Evolutionary conservation across 306 rosid species (phyloP).

Genomic region (Myrica gale): DNA sequence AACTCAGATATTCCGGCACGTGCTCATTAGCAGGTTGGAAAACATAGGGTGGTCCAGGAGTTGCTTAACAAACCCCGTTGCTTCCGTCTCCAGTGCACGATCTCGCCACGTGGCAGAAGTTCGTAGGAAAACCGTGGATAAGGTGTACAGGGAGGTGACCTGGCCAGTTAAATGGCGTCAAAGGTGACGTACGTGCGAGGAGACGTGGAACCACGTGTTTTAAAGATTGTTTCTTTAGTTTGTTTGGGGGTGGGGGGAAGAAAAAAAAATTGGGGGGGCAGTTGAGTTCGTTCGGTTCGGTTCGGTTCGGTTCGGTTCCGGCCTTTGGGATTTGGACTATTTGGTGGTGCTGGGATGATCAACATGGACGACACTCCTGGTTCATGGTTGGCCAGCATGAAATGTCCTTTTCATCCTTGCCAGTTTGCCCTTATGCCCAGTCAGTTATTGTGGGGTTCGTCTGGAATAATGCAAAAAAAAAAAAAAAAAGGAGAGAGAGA

Average conservation of each 20-base stretch:
- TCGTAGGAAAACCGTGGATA: background rate
- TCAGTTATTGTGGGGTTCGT: background rate
- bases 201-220: background rate
- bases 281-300: too few relatives aligned
- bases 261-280: too few relatives aligned
- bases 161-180: background rate
- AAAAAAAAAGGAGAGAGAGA: background rate
- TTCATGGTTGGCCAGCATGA: background rate
- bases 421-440: background rate
- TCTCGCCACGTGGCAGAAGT: constrained; percentile 8
- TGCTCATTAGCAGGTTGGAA: too few relatives aligned
- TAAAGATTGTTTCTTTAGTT: too few relatives aligned
- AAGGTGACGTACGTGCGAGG: background rate
- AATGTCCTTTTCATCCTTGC: constrained; percentile 28
- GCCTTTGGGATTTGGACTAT: too few relatives aligned
- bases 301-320: too few relatives aligned
- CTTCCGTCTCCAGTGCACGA: background rate
- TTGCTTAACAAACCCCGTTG: background rate
- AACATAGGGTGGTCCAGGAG: background rate
- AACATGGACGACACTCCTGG: constrained; percentile 10
- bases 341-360: background rate
- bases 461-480: background rate
- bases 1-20: too few relatives aligned
- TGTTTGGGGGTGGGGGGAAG: too few relatives aligned
- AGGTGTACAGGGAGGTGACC: background rate